Evolutionary conservation across 139 green algal species (phyloP).

Genomic region (Penium margaritaceum): DNA sequence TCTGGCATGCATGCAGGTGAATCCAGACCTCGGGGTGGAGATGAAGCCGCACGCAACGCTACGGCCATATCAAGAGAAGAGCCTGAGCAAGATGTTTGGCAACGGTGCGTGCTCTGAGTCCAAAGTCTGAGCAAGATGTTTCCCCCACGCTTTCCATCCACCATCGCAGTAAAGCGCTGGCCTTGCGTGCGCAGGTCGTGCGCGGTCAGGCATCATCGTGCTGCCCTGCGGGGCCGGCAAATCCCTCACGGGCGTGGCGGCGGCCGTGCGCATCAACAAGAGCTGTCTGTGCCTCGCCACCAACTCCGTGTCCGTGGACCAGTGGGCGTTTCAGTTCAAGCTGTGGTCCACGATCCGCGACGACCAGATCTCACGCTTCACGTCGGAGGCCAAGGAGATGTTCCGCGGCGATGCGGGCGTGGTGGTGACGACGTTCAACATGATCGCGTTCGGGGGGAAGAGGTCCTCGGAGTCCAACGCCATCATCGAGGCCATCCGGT

Average conservation of each 20-base stretch:
- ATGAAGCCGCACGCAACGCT: conserved; percentile 83
- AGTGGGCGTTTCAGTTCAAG: conserved; percentile 94
- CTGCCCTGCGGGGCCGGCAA: conserved; percentile 95
- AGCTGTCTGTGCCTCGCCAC: conserved; percentile 78
- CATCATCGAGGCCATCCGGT: conserved; percentile 60
- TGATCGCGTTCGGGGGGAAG: conserved; percentile 81
- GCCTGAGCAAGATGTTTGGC: conserved; percentile 96
- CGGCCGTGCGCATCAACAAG: conserved; percentile 78
- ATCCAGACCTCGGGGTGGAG: conserved; percentile 64
- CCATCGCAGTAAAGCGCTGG: no score
- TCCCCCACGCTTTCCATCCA: background rate
- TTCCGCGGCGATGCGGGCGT: conserved; percentile 17
- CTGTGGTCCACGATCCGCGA: conserved; percentile 86
- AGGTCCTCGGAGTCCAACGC: conserved; percentile 61
- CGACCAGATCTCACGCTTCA: conserved; percentile 75
- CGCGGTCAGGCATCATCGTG: conserved; percentile 85
- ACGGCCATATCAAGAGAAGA: conserved; percentile 89
- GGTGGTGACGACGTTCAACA: conserved; percentile 93
- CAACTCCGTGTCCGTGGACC: conserved; percentile 78
- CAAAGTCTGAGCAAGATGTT: background rate
- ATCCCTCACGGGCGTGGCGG: conserved; percentile 76
- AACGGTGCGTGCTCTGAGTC: conserved; percentile 58
- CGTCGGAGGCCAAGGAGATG: conserved; percentile 72
- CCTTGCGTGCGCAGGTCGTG: conserved; percentile 33
- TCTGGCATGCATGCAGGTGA: conserved; percentile 40